phyloP scores from a whole-genome alignment of 345 rosid species.

The Anacardium occidentale region DNA sequence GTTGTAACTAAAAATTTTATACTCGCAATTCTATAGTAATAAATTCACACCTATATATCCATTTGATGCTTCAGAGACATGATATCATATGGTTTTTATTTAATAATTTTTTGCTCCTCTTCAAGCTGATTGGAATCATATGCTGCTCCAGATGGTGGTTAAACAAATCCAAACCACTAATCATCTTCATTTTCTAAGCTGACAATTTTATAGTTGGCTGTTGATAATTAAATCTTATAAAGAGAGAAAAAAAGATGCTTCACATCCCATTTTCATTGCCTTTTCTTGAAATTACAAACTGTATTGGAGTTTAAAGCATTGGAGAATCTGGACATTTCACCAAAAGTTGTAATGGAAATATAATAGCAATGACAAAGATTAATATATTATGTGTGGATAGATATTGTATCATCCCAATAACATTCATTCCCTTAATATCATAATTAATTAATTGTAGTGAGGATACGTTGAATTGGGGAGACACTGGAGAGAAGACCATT shows the following conservation, averaged over 20 bases:
- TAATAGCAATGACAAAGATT: neutral
- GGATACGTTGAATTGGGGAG: neutral
- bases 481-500: constrained; percentile 6
- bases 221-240: neutral
- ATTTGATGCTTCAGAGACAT: neutral
- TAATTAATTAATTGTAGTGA: too few species aligned
- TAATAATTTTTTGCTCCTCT: neutral
- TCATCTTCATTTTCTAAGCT: neutral
- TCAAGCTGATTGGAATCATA: constrained; percentile 18
- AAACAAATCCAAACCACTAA: neutral
- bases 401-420: too few species aligned
- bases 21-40: too few species aligned
- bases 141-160: constrained; percentile 11
- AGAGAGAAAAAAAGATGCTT: neutral
- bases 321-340: neutral
- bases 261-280: constrained; percentile 1
- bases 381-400: neutral
- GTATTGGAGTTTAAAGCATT: neutral
- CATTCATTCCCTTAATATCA: too few species aligned
- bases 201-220: neutral
- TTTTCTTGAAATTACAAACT: neutral
- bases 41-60: too few species aligned
- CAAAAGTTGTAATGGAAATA: neutral
- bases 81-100: neutral
- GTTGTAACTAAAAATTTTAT: too few species aligned